These are phyloP conservation scores for Daldinia sp. DNA, from an alignment of 2,329 filamentous ascomycete genomes.

Conservation along the genomic window DNA sequence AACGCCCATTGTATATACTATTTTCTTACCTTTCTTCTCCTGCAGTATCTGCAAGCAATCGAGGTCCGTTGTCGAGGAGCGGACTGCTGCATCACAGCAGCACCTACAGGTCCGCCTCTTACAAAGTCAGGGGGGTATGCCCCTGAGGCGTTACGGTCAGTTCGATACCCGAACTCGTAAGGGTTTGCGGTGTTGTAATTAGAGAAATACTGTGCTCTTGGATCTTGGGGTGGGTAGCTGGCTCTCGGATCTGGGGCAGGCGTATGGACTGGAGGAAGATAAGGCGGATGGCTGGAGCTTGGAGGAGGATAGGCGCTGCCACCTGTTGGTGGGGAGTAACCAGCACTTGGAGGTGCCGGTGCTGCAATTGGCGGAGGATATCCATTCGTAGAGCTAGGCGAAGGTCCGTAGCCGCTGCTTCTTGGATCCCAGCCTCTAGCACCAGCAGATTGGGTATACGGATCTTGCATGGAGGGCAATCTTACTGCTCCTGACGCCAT, in stretches of 20 bases:
- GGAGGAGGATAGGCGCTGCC: constrained; percentile 46
- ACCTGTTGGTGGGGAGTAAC: constrained; percentile 47
- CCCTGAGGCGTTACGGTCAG: constrained; percentile 49
- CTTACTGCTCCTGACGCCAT: constrained; percentile 60
- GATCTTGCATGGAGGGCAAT: constrained; percentile 64
- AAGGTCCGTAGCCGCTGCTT: constrained; percentile 56
- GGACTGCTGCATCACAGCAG: constrained; percentile 60
- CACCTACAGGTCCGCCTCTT: constrained; percentile 52
- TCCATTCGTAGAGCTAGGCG: constrained; percentile 61
- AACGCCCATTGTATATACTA: constrained; percentile 28
- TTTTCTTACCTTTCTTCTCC: constrained; percentile 68
- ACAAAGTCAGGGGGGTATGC: constrained; percentile 50
- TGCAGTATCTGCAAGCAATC: constrained; percentile 70
- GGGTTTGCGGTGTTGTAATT: constrained; percentile 38
- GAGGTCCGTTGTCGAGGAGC: constrained; percentile 70
- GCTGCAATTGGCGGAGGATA: constrained; percentile 56
- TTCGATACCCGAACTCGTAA: constrained; percentile 53
- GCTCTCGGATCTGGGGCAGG: constrained; percentile 49
- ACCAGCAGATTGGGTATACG: constrained; percentile 50
- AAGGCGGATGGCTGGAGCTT: constrained; percentile 38
- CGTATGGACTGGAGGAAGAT: constrained; percentile 52
- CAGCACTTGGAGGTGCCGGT: constrained; percentile 35
- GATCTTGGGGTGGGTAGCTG: constrained; percentile 55
- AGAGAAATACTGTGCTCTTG: constrained; percentile 48
- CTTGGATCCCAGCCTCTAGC: constrained; percentile 51